A percentile compares a stretch with the other conserved stretches of the same genome.
phyloP scores from a whole-genome alignment of 495 filamentous ascomycete species.

The Lasiosphaeris hirsuta region DNA sequence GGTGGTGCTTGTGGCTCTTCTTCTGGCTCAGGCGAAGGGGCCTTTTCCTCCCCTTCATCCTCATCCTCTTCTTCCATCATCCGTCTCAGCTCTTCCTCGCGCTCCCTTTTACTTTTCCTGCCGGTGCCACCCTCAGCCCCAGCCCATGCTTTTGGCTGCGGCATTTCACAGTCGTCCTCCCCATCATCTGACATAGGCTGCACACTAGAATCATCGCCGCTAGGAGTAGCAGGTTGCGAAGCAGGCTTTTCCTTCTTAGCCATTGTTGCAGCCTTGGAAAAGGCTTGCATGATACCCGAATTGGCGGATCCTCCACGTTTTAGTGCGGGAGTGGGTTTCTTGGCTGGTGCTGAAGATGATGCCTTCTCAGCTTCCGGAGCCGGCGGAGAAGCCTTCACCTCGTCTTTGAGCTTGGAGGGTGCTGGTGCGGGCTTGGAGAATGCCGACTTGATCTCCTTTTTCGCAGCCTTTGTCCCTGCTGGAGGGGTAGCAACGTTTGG shows the following conservation, averaged over 20 bases:
- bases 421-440: constrained; percentile 19
- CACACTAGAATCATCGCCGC: constrained; percentile 54
- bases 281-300: constrained; percentile 72
- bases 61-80: constrained; percentile 88
- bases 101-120: constrained; percentile 62
- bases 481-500: constrained; percentile 15
- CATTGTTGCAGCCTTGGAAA: constrained; percentile 73
- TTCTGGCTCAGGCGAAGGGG: constrained; percentile 16
- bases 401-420: constrained; percentile 32
- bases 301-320: constrained; percentile 54
- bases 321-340: constrained; percentile 40
- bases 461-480: constrained; percentile 1
- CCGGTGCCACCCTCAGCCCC: too few relatives aligned
- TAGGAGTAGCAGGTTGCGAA: constrained; percentile 41
- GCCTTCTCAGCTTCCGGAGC: constrained; percentile 26
- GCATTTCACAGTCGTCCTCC: constrained; percentile 59
- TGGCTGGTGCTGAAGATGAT: constrained; percentile 28
- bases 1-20: constrained; percentile 34
- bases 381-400: constrained; percentile 27
- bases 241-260: constrained; percentile 49
- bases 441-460: constrained; percentile 18
- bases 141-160: constrained; percentile 34
- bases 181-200: constrained; percentile 71
- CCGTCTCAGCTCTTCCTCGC: constrained; percentile 66
- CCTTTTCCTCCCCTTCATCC: constrained; percentile 26